These are phyloP conservation scores for Scutellaria baicalensis DNA, from an alignment of 257 asterid species.

Conservation along the genomic window DNA sequence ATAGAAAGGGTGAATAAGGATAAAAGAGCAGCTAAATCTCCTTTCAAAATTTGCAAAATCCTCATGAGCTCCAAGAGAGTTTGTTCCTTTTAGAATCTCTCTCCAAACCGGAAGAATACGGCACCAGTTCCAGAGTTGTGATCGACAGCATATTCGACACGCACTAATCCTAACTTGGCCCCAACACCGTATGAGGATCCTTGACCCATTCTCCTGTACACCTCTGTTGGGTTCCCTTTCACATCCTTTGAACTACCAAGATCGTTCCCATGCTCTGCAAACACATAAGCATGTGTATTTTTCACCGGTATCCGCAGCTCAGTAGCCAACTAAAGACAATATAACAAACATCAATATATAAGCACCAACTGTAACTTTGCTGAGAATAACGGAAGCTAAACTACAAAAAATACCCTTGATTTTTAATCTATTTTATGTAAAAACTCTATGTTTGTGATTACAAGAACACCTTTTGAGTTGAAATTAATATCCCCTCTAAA, in stretches of 20 bases:
- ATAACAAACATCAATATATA: constrained; percentile 10
- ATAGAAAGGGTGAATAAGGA: neutral
- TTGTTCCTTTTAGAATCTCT: constrained; percentile 55
- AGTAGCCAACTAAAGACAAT: constrained; percentile 56
- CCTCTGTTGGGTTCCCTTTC: constrained; percentile 96
- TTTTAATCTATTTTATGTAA: neutral
- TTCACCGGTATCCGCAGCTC: constrained; percentile 84
- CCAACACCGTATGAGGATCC: constrained; percentile 96
- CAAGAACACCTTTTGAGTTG: no score
- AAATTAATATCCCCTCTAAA: no score
- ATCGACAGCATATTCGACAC: constrained; percentile 92
- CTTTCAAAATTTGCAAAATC: constrained; percentile 17
- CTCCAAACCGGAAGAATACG: constrained; percentile 87
- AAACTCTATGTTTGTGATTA: no score
- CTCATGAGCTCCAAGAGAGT: constrained; percentile 3
- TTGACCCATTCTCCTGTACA: constrained; percentile 79
- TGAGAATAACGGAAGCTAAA: neutral
- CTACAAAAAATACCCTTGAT: neutral
- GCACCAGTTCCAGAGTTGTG: constrained; percentile 91
- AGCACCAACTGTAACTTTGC: neutral
- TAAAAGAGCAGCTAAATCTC: neutral
- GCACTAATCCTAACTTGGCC: constrained; percentile 79
- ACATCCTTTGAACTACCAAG: constrained; percentile 89
- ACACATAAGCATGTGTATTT: constrained; percentile 76
- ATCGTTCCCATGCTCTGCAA: constrained; percentile 94